Evolutionary conservation across 306 rosid species (phyloP).

Genomic region (Hippophae gyantsensis): DNA sequence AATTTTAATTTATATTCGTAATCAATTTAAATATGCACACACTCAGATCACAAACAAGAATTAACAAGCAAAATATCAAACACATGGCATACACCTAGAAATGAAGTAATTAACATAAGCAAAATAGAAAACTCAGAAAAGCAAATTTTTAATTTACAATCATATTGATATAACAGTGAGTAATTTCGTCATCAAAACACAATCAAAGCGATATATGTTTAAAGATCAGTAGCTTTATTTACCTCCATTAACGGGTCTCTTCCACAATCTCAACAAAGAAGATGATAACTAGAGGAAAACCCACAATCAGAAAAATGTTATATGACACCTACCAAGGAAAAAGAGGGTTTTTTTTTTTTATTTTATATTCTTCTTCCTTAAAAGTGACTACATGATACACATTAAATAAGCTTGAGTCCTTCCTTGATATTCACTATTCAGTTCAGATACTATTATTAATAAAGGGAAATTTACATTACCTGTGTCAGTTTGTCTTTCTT

Average conservation of each 20-base stretch:
- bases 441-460: background rate
- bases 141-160: too few relatives aligned
- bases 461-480: slow-evolving; percentile 14
- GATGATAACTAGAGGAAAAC: slow-evolving; percentile 29
- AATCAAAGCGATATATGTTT: background rate
- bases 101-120: background rate
- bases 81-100: background rate
- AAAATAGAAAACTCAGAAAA: background rate
- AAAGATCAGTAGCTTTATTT: slow-evolving; percentile 1
- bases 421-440: slow-evolving; percentile 23
- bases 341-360: slow-evolving; percentile 28
- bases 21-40: too few relatives aligned
- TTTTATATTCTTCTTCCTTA: slow-evolving; percentile 27
- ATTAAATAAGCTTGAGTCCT: slow-evolving; percentile 44
- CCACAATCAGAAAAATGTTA: background rate
- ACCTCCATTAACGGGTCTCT: slow-evolving; percentile 53
- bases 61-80: background rate
- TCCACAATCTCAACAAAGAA: slow-evolving; percentile 18
- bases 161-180: background rate
- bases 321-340: slow-evolving; percentile 23
- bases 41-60: too few relatives aligned
- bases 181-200: slow-evolving; percentile 4
- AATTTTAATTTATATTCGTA: too few relatives aligned
- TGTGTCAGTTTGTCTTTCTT: background rate
- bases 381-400: slow-evolving; percentile 19